These are phyloP conservation scores for Leccinellum rugosiceps DNA, from an alignment of 768 basidiomycete species.

Conservation along the genomic window DNA sequence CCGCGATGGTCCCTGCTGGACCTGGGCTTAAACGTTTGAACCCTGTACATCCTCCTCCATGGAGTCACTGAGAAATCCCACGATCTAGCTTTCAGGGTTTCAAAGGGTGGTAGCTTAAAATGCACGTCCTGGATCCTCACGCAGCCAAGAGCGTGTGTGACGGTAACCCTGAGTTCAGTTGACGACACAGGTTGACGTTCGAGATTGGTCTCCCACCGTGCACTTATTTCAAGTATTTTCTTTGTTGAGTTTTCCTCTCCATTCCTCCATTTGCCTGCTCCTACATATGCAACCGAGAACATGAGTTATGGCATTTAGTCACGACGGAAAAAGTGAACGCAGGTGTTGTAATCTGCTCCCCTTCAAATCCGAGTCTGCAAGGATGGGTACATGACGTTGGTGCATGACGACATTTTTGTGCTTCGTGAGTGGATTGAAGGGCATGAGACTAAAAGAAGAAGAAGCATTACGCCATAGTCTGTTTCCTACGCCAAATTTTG, in stretches of 20 bases:
- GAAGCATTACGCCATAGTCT: not conserved
- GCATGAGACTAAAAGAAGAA: conserved; percentile 23
- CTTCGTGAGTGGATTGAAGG: not conserved
- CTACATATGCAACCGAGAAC: conserved; percentile 17
- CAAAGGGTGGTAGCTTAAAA: conserved; percentile 73
- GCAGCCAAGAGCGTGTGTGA: not conserved
- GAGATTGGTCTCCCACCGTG: conserved; percentile 65
- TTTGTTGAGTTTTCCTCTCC: conserved; percentile 33
- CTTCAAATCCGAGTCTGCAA: not conserved
- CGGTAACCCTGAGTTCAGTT: conserved; percentile 60
- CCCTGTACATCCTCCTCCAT: conserved; percentile 65
- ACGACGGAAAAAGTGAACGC: not conserved
- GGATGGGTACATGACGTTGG: not conserved
- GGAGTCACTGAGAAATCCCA: conserved; percentile 68
- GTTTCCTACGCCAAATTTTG: conserved; percentile 48
- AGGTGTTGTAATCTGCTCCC: not conserved
- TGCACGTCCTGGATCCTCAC: conserved; percentile 49
- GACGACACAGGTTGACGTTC: conserved; percentile 47
- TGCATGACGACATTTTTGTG: not conserved
- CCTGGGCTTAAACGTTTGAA: conserved; percentile 36
- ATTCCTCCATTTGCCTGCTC: conserved; percentile 49
- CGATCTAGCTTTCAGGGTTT: conserved; percentile 77
- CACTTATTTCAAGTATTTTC: conserved; percentile 55
- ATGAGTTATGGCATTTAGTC: not conserved
- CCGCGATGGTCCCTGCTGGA: conserved; percentile 42